These are phyloP conservation scores for Penicillium sp. DNA, from an alignment of 2,329 filamentous ascomycete species.

Conservation along the genomic window DNA sequence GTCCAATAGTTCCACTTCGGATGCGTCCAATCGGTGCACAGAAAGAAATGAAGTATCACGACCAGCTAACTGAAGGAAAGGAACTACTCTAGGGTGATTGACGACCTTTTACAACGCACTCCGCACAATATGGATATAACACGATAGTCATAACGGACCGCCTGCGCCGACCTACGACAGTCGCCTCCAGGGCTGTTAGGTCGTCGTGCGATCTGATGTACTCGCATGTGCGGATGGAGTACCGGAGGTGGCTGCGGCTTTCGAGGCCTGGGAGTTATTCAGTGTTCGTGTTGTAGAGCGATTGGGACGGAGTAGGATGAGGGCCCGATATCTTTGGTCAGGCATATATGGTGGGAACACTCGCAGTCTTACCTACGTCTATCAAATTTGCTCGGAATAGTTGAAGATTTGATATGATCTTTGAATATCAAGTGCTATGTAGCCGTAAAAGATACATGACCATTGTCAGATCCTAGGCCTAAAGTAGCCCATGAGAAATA, in stretches of 20 bases:
- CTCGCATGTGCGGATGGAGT: not conserved
- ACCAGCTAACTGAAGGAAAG: not conserved
- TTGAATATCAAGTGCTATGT: conserved; percentile 11
- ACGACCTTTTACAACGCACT: not conserved
- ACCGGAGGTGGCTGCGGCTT: not conserved
- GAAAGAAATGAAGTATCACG: not conserved
- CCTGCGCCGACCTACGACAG: too few relatives aligned
- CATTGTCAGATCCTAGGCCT: conserved; percentile 3
- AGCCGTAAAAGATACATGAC: conserved; percentile 7
- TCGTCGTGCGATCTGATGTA: not conserved
- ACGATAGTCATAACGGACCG: too few relatives aligned
- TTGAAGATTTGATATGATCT: conserved; percentile 5
- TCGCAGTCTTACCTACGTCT: not conserved
- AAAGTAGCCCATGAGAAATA: not conserved
- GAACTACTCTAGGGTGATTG: too few relatives aligned
- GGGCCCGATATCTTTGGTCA: not conserved
- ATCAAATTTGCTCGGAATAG: not conserved
- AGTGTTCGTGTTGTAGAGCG: not conserved
- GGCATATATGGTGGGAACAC: not conserved
- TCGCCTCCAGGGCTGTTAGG: too few relatives aligned
- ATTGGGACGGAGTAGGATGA: not conserved
- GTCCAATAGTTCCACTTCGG: not conserved
- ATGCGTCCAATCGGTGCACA: too few relatives aligned
- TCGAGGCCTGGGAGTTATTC: not conserved
- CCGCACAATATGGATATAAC: too few relatives aligned